Percentiles rank a stretch among this genome's conserved stretches.
phyloP scores from a whole-genome alignment of 192 early-diverging fungal genomes.

The Coemansia sp. region DNA sequence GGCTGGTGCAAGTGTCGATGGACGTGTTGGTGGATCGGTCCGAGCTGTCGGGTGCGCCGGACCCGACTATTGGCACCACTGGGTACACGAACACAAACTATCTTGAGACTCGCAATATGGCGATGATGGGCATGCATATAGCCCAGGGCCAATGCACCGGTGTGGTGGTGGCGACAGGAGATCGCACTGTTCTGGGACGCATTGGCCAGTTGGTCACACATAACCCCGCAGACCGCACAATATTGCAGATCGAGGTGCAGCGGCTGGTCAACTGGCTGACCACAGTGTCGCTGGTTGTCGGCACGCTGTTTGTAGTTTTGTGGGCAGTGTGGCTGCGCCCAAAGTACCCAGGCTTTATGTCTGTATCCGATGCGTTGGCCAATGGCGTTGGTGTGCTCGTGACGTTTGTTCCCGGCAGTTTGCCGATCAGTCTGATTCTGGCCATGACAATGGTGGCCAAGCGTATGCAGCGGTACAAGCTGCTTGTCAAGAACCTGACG shows the following conservation, averaged over 20 bases:
- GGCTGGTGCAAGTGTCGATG: slow-evolving; percentile 60
- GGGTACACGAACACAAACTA: slow-evolving; percentile 69
- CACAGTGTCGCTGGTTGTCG: slow-evolving; percentile 54
- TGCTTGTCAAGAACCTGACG: slow-evolving; percentile 79
- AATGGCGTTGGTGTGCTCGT: slow-evolving; percentile 68
- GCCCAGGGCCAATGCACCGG: slow-evolving; percentile 71
- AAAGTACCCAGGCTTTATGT: slow-evolving; percentile 60
- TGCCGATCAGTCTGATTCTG: slow-evolving; percentile 79
- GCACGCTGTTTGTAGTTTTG: slow-evolving; percentile 52
- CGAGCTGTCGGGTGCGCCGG: slow-evolving; percentile 74
- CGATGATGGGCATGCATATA: slow-evolving; percentile 70
- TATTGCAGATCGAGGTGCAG: slow-evolving; percentile 65
- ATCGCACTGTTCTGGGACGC: slow-evolving; percentile 73
- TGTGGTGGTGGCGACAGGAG: slow-evolving; percentile 76
- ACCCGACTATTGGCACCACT: slow-evolving; percentile 63
- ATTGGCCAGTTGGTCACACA: slow-evolving; percentile 63
- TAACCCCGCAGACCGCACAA: slow-evolving; percentile 55
- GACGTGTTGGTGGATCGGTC: slow-evolving; percentile 80
- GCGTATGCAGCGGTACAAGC: slow-evolving; percentile 67
- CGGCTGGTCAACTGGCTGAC: slow-evolving; percentile 77
- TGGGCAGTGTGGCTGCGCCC: slow-evolving; percentile 62
- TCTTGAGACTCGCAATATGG: slow-evolving; percentile 81
- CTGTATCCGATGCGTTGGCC: slow-evolving; percentile 49
- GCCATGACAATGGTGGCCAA: slow-evolving; percentile 74
- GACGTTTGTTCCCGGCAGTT: slow-evolving; percentile 76